Base-by-base conservation (phyloP, 495 filamentous ascomycete species). In the Aspergillus baeticus region DNA sequence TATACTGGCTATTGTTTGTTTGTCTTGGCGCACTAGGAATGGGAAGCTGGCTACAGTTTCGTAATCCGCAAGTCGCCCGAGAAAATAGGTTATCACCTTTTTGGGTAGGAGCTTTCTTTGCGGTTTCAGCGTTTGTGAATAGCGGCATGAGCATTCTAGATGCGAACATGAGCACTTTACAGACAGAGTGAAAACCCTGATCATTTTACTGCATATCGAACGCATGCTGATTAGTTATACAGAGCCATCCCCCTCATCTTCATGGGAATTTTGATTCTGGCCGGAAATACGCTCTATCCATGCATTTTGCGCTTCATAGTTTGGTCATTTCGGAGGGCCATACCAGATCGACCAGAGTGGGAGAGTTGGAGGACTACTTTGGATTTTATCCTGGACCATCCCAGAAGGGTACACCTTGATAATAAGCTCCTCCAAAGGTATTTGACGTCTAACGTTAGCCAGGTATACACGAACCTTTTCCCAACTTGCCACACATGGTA, bases 111-210 rank as follows among this genome's bases (percentile, higher is more conserved):
- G 66, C 71, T 4, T 79, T 79, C 41, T 76, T 77, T 54, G 74
- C 73, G 15, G 66, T 75, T 1, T 90, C 86, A 46, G 91, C 89
- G 2, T 96, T 96, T 69, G 92, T 89, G 61, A 96, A 95, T 65
- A 87, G 81, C 17, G 91, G 91, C 20, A 92, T 96, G 91, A 84
- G 83, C 18, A 81, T 96, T 31, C 69, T 96, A 39, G 91, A 95
- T 68, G 76, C 81, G 17, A 95, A 95, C 60, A 91, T 95, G 86
- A 80, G 65, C 44, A 71, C 73, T 23, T 62, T 78, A 17, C 74
- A 78, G 35, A 67, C 70, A 29, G 66, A 62, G 71, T 75, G 62
- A 21, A 60, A 55, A 34, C 22, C 10, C 21, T 15, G 22, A 6
- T 18, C 6, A 0, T 10, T 51, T 15, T 13, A 31, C 18, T 10